These are phyloP conservation scores for Chamaenerion angustifolium DNA, from an alignment of 345 rosid genomes.

Conservation along the genomic window DNA sequence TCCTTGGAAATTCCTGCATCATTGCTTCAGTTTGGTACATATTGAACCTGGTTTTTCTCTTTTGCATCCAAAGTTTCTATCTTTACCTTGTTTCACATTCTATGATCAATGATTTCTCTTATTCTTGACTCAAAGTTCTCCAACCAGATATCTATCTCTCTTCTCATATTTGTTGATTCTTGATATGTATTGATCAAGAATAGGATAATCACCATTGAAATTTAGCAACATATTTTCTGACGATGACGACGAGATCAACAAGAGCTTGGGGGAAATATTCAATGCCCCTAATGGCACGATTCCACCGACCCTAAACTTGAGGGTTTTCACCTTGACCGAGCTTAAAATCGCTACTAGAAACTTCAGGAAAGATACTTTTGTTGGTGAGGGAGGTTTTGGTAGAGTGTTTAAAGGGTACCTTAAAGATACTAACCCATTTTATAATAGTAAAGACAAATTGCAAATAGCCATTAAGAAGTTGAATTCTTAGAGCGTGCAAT, in stretches of 20 bases:
- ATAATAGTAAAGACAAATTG: neutral
- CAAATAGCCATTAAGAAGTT: constrained; percentile 7
- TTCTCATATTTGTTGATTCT: too few relatives aligned
- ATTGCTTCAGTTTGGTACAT: neutral
- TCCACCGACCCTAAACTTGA: neutral
- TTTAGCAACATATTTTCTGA: constrained; percentile 11
- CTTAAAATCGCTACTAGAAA: constrained; percentile 4
- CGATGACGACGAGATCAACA: constrained; percentile 9
- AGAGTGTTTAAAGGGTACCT: constrained; percentile 6
- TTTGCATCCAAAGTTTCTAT: constrained; percentile 3
- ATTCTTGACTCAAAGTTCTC: too few relatives aligned
- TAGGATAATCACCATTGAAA: constrained; percentile 9
- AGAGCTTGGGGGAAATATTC: neutral
- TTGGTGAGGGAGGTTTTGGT: constrained; percentile 8
- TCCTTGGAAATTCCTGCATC: too few relatives aligned
- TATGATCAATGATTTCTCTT: too few relatives aligned
- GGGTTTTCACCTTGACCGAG: constrained; percentile 1
- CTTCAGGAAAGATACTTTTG: neutral
- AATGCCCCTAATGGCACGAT: too few relatives aligned
- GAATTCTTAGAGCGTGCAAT: neutral
- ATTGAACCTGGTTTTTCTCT: neutral
- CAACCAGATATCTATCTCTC: too few relatives aligned
- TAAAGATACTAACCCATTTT: neutral
- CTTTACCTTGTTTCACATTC: neutral
- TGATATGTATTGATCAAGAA: neutral